Evolutionary conservation across 805 yeast genomes (phyloP), one percentile per base, ranked within the genome.

Genomic region (Yarrowia sp.): DNA sequence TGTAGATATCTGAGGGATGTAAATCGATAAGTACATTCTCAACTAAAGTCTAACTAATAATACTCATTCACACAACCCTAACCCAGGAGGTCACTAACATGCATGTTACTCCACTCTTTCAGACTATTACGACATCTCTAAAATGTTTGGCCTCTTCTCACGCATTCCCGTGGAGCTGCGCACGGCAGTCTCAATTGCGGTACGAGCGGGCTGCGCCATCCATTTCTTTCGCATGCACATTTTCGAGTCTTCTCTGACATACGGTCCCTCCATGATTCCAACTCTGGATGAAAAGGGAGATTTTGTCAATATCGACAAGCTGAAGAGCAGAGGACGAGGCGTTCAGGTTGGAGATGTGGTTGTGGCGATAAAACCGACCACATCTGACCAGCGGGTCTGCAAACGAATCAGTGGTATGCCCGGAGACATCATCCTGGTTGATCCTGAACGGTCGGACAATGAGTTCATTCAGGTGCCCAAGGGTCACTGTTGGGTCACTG

Each of bases 401-500:
- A 95, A 95, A 75, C 82, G 99, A 69, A 88, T 95, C 26, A 89
- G 97, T 0, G 99, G 98, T 0, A 89, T 94, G 97, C 96, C 98
- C 0, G 98, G 98, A 0, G 98, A 94, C 80, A 75, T 88, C 16
- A 85, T 95, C 3, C 77, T 89, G 67, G 82, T 90, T 2, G 98
- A 95, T 76, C 69, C 71, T 12, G 85, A 92, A 52, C 82, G 74
- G 35, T 69, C 38, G 8, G 73, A 74, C 19, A 67, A 67, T 8
- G 84, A 85, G 69, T 91, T 82, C 77, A 87, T 94, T 9, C 82
- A 81, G 69, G 93, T 95, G 0, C 99, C 99, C 0, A 86, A 88
- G 72, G 99, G 99, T 2, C 99, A 95, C 78, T 90, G 91, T 59
- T 95, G 98, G 98, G 89, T 93, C 3, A 92, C 98, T 0, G 99